Percentiles rank a stretch among this genome's conserved stretches.
phyloP scores from a whole-genome alignment of 2,329 filamentous ascomycete species.

The Cladobotryum protrusum region DNA sequence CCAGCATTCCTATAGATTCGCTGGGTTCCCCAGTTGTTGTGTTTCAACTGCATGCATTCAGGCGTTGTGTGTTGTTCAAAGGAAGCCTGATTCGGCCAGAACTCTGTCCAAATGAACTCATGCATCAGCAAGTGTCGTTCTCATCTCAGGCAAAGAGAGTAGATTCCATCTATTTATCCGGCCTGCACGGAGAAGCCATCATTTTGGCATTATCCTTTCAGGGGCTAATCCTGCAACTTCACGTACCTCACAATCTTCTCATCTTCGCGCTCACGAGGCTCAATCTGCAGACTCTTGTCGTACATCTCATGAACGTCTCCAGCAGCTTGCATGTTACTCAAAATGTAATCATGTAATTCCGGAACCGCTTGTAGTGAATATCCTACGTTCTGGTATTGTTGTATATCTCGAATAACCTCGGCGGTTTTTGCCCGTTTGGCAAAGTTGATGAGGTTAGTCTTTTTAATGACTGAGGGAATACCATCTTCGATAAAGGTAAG shows the following conservation, averaged over 20 bases:
- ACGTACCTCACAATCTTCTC: constrained; percentile 98
- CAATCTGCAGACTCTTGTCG: constrained; percentile 87
- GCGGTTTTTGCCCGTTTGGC: constrained; percentile 97
- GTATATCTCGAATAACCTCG: constrained; percentile 96
- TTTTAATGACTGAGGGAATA: constrained; percentile 93
- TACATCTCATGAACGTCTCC: constrained; percentile 99
- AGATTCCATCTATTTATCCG: too few species aligned
- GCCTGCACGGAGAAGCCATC: too few species aligned
- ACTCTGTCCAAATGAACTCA: constrained; percentile 37
- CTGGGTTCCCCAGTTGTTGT: too few species aligned
- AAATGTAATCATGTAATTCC: constrained; percentile 92
- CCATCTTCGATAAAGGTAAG: constrained; percentile 98
- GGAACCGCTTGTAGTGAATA: constrained; percentile 84
- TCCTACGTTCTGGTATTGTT: constrained; percentile 97
- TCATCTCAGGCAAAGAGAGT: not conserved
- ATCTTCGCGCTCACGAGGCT: constrained; percentile 93
- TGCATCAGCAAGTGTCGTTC: constrained; percentile 16
- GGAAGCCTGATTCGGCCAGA: constrained; percentile 55
- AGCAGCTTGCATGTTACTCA: constrained; percentile 91
- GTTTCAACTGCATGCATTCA: too few species aligned
- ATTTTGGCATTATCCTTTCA: too few species aligned
- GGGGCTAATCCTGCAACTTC: not conserved
- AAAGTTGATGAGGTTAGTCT: constrained; percentile 96
- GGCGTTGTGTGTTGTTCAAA: constrained; percentile 31
- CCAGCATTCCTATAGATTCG: too few species aligned